Evolutionary conservation across 495 filamentous ascomycete genomes (phyloP).

Genomic region (Bacidia gigantensis): DNA sequence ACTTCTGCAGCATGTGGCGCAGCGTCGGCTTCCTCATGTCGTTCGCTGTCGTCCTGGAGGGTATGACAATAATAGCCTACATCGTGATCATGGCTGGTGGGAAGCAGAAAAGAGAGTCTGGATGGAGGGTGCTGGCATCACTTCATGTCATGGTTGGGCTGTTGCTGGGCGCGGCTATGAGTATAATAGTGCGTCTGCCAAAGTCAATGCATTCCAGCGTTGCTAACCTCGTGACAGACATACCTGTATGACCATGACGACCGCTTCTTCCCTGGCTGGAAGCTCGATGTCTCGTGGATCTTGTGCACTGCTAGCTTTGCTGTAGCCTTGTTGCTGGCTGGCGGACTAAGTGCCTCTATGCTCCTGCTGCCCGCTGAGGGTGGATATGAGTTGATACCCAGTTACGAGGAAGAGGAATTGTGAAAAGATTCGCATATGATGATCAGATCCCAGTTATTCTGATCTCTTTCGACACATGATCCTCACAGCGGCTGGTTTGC

Average conservation of each 20-base stretch:
- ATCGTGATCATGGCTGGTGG: conserved; percentile 62
- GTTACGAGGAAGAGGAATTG: conserved; percentile 1
- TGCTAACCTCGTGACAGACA: conserved; percentile 34
- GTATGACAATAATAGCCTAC: conserved; percentile 61
- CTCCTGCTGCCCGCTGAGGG: conserved; percentile 63
- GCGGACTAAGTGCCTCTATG: conserved; percentile 47
- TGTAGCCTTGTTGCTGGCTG: conserved; percentile 46
- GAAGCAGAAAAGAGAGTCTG: conserved; percentile 53
- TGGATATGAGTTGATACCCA: conserved; percentile 66
- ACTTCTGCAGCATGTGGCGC: conserved; percentile 88
- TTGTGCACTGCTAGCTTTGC: conserved; percentile 64
- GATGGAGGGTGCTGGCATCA: conserved; percentile 60
- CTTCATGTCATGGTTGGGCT: conserved; percentile 47
- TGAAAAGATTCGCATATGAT: too few relatives aligned
- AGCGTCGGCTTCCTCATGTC: conserved; percentile 76
- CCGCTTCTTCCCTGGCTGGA: conserved; percentile 76
- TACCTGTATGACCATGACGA: conserved; percentile 77
- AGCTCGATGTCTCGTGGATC: conserved; percentile 62
- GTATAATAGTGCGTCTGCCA: conserved; percentile 54
- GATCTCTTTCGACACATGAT: too few relatives aligned
- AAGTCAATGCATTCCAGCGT: neutral
- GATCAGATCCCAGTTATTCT: too few relatives aligned
- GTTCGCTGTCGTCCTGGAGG: conserved; percentile 62
- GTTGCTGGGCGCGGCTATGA: conserved; percentile 57
- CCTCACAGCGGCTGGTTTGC: neutral